These are phyloP conservation scores for Stylonectria norvegica DNA, from an alignment of 2,329 filamentous ascomycete species.

Conservation along the genomic window DNA sequence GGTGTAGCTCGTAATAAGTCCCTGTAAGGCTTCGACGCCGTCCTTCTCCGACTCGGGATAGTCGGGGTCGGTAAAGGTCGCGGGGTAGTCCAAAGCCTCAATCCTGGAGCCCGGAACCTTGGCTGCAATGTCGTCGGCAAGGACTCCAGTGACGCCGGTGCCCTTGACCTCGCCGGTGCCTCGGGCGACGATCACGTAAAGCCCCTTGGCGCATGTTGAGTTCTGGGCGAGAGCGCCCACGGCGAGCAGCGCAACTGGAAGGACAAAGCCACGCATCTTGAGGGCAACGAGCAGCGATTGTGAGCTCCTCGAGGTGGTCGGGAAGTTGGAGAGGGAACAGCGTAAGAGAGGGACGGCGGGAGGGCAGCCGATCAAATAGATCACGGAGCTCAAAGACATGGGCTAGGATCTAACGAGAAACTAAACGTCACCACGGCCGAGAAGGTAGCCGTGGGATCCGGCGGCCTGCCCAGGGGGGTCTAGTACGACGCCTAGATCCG, in stretches of 20 bases:
- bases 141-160: conserved; percentile 31
- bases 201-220: conserved; percentile 32
- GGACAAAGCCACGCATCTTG: background rate
- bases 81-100: conserved; percentile 38
- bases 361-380: no score
- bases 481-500: no score
- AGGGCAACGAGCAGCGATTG: background rate
- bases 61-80: conserved; percentile 28
- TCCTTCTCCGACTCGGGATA: conserved; percentile 36
- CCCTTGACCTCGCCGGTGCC: conserved; percentile 36
- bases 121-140: conserved; percentile 32
- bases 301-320: no score
- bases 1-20: conserved; percentile 31
- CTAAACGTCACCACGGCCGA: no score
- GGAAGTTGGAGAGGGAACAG: no score
- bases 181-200: conserved; percentile 40
- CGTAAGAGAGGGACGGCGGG: no score
- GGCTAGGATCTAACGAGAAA: no score
- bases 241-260: conserved; percentile 25
- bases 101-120: conserved; percentile 34
- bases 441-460: no score
- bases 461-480: no score
- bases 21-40: conserved; percentile 31
- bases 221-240: conserved; percentile 21
- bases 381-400: no score